phyloP scores from a whole-genome alignment of 1,139 yeast genomes.

The Blastobotrys proliferans region DNA sequence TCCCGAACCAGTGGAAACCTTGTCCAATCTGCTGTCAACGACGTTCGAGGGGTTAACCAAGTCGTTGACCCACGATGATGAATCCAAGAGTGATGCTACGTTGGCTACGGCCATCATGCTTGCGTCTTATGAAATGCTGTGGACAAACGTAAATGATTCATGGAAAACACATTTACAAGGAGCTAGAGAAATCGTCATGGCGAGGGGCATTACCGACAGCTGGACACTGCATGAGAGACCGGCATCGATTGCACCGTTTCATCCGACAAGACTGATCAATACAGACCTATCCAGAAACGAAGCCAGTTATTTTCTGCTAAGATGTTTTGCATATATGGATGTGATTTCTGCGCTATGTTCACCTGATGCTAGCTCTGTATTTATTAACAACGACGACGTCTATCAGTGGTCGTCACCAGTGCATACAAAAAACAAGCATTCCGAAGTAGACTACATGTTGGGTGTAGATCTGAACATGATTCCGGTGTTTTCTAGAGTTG shows the following conservation, averaged over 20 bases:
- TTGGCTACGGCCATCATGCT: constrained; percentile 60
- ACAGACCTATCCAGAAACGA: constrained; percentile 36
- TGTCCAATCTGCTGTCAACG: constrained; percentile 50
- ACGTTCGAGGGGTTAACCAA: constrained; percentile 55
- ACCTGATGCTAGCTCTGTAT: constrained; percentile 27
- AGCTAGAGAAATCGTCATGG: constrained; percentile 61
- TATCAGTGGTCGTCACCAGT: constrained; percentile 17
- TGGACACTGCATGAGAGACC: constrained; percentile 8
- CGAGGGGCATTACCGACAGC: constrained; percentile 45
- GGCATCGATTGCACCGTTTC: constrained; percentile 22
- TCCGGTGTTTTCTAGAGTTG: constrained; percentile 47
- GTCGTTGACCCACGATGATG: constrained; percentile 48
- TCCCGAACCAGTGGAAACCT: constrained; percentile 42
- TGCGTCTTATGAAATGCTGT: constrained; percentile 59
- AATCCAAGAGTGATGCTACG: constrained; percentile 61
- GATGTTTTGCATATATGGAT: constrained; percentile 73
- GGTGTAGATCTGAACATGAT: constrained; percentile 53
- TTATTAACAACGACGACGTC: constrained; percentile 16
- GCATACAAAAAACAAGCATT: no score
- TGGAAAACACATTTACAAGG: constrained; percentile 69
- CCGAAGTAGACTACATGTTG: constrained; percentile 44
- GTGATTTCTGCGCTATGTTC: constrained; percentile 55
- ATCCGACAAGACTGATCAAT: constrained; percentile 24
- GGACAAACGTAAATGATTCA: constrained; percentile 34
- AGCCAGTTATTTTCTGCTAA: constrained; percentile 54